These are phyloP conservation scores for Cyclotella cryptica DNA, from an alignment of 108 stramenopile genomes.

Conservation along the genomic window DNA sequence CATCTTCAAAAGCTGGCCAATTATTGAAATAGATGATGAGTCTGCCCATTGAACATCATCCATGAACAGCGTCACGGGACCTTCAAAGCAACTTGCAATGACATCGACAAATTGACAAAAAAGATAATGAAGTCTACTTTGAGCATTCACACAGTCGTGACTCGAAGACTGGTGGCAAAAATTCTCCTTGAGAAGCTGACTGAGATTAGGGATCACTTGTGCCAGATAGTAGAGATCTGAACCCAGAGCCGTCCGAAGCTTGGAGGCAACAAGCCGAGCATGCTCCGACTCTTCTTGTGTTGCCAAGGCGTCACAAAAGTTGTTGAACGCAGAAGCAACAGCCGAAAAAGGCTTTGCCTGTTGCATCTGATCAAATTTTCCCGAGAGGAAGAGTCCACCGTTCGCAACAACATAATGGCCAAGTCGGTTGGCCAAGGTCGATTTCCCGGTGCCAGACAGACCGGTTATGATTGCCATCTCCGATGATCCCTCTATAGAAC, in stretches of 20 bases:
- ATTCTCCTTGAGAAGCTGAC: neutral
- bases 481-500: conserved; percentile 1
- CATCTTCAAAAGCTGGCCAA: conserved; percentile 17
- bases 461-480: conserved; percentile 16
- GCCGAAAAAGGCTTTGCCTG: conserved; percentile 16
- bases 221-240: conserved; percentile 8
- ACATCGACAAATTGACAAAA: conserved; percentile 23
- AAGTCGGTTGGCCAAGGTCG: conserved; percentile 4
- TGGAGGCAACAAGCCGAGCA: neutral
- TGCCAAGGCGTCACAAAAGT: conserved; percentile 14
- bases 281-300: neutral
- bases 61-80: conserved; percentile 20
- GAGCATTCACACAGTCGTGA: conserved; percentile 27
- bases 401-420: neutral
- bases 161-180: neutral
- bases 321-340: conserved; percentile 15
- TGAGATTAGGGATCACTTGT: conserved; percentile 17
- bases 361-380: conserved; percentile 24
- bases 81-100: conserved; percentile 3
- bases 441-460: neutral
- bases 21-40: conserved; percentile 13
- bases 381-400: conserved; percentile 28
- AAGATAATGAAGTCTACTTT: conserved; percentile 27
- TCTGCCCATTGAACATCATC: conserved; percentile 49
- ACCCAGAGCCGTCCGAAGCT: conserved; percentile 8